Conservation (phyloP, 1,139 yeast genomes). For the Sugiyamaella xylanicola region DNA sequence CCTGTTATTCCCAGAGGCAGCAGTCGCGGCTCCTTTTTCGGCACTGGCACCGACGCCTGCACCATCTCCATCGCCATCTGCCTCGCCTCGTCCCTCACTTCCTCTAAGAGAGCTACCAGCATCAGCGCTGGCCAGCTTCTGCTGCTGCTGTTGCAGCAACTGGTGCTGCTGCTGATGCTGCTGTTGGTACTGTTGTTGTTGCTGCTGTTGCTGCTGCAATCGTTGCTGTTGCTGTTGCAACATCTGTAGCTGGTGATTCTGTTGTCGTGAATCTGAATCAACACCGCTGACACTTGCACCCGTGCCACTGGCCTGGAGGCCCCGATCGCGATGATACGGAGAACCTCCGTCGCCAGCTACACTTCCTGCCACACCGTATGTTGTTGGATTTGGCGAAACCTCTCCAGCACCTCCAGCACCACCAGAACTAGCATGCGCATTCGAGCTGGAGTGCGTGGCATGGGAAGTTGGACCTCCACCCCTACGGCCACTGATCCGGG, state of each 20-base stretch:
- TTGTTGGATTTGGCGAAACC: slow-evolving; percentile 9
- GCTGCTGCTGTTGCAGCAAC: neutral
- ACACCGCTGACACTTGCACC: neutral
- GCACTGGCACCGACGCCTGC: no score
- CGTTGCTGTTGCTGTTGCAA: neutral
- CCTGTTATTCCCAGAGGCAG: no score
- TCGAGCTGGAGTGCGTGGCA: no score
- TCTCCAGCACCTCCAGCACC: slow-evolving; percentile 5
- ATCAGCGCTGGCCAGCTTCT: neutral
- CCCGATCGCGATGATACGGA: neutral
- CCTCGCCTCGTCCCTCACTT: neutral
- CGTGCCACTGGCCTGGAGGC: neutral
- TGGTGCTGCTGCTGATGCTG: slow-evolving; percentile 1
- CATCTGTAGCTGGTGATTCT: neutral
- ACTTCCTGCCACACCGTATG: slow-evolving; percentile 11
- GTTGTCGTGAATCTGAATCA: neutral
- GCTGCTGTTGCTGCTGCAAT: slow-evolving; percentile 3
- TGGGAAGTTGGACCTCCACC: neutral
- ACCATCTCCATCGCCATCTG: no score
- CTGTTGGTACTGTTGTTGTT: slow-evolving; percentile 9
- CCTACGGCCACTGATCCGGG: slow-evolving; percentile 15
- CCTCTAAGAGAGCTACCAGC: neutral
- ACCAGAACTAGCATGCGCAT: no score
- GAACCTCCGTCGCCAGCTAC: slow-evolving; percentile 3
- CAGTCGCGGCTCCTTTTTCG: no score